Percentiles rank a stretch among this genome's conserved stretches.
Evolutionary conservation across 352 stramenopile species (phyloP).

Genomic region (Globisporangium mamillatum): DNA sequence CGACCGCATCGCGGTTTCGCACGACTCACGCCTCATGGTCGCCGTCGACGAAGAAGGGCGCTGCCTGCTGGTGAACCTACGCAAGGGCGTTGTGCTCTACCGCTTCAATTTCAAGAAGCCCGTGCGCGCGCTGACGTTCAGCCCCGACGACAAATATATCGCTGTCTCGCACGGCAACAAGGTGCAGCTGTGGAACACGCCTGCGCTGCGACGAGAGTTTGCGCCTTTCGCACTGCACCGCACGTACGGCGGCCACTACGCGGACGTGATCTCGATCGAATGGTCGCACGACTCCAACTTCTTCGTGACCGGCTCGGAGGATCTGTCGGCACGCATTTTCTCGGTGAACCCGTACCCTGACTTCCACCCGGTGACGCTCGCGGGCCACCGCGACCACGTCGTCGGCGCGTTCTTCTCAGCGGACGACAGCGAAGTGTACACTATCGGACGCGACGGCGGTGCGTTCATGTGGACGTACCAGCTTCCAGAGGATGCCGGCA

Average conservation of each 20-base stretch:
- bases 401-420: constrained; percentile 85
- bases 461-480: constrained; percentile 87
- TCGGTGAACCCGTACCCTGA: constrained; percentile 63
- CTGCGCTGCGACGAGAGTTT: constrained; percentile 85
- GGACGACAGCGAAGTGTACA: constrained; percentile 82
- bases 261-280: constrained; percentile 81
- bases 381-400: constrained; percentile 86
- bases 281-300: constrained; percentile 90
- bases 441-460: constrained; percentile 81
- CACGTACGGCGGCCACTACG: constrained; percentile 88
- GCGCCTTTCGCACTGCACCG: constrained; percentile 88
- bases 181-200: constrained; percentile 90
- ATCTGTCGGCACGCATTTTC: constrained; percentile 87
- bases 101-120: constrained; percentile 94
- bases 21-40: constrained; percentile 87
- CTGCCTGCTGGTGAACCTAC: constrained; percentile 89
- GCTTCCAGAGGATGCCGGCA: constrained; percentile 33
- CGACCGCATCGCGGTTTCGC: constrained; percentile 78
- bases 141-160: constrained; percentile 86
- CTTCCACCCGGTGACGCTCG: constrained; percentile 86
- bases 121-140: constrained; percentile 86
- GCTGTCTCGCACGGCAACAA: constrained; percentile 89
- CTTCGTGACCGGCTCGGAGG: constrained; percentile 87
- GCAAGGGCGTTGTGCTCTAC: constrained; percentile 88
- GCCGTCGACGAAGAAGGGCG: constrained; percentile 90